Evolutionary conservation across 257 asterid genomes (phyloP).

Genomic region (Perilla frutescens): DNA sequence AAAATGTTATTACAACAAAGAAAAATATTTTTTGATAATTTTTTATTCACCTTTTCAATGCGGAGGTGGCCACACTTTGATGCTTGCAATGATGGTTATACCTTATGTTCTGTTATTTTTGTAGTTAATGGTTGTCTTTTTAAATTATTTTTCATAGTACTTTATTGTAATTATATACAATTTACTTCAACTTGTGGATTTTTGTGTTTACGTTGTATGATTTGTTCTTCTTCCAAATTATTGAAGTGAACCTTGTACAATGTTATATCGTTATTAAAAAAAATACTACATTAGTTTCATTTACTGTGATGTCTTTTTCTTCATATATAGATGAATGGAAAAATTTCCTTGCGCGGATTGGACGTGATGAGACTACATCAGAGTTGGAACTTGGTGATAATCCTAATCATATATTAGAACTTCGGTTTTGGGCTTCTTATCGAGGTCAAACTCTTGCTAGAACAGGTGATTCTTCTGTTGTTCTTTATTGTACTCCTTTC

Average conservation of each 20-base stretch:
- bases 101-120: no score
- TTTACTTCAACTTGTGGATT: background rate
- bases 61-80: no score
- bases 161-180: slow-evolving; percentile 4
- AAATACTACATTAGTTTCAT: background rate
- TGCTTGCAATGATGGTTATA: no score
- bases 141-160: background rate
- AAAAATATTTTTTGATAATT: no score
- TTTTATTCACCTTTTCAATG: no score
- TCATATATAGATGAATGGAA: slow-evolving; percentile 88
- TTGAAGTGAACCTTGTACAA: no score
- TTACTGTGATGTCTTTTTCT: slow-evolving; percentile 9
- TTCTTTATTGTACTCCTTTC: slow-evolving; percentile 15
- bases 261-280: no score
- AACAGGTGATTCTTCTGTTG: slow-evolving; percentile 59
- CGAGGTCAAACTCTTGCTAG: slow-evolving; percentile 98
- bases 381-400: slow-evolving; percentile 79
- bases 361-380: slow-evolving; percentile 81
- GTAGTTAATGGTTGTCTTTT: background rate
- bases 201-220: no score
- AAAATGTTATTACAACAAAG: no score
- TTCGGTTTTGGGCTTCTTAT: slow-evolving; percentile 98
- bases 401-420: slow-evolving; percentile 86
- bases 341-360: slow-evolving; percentile 91
- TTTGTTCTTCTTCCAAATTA: no score